Evolutionary conservation across 305 asterid species (phyloP), one percentile per base, ranked within the genome.

Genomic region (Euphrasia arctica): DNA sequence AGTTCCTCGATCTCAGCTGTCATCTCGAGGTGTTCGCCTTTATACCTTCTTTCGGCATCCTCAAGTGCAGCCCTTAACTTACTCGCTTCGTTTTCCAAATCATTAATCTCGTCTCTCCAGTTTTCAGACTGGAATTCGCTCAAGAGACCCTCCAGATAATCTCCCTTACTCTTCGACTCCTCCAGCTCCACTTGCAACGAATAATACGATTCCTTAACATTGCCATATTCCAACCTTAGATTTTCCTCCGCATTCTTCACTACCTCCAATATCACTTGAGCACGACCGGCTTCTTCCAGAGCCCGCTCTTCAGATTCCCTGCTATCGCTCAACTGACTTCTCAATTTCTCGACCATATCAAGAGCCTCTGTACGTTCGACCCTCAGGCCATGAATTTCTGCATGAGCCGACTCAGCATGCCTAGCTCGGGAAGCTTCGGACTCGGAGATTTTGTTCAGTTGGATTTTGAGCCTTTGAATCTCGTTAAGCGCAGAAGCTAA

Each of bases 11-110:
- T 54, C 34, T 85, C 91, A 13, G 71, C 77, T 64, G 15, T 70
- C 32, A 87, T 83, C 66, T 82, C 80, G 3, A 87, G 74, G 74
- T 80, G 75, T 67, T 87, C 85, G 57, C 85, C 93, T 50, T 76
- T 83, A 66, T 82, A 82, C 80, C 86, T 81, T 72, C 70, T 87
- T 58, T 89, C 98, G 57, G 93, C 89, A 55, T 72, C 79, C 78
- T 83, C 97, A n/a, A 89, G 80, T 3, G 83, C 91, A 51, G 74
- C 83, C 72, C 79, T 81, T 42, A 91, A 68, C 65, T 73, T 74
- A 58, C 66, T 69, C 7, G 56, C 79, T 70, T 91, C 96, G 8
- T 51, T 36, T 74, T 79, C 81, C 63, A 71, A 55, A 50, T 68
- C n/a, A 45, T 58, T 31, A 31, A 85, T 73, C 74, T 87, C 91